Percentiles rank a stretch among this genome's conserved stretches.
Evolutionary conservation across 2,329 filamentous ascomycete genomes (phyloP).

Genomic region (Diplodia corticola): DNA sequence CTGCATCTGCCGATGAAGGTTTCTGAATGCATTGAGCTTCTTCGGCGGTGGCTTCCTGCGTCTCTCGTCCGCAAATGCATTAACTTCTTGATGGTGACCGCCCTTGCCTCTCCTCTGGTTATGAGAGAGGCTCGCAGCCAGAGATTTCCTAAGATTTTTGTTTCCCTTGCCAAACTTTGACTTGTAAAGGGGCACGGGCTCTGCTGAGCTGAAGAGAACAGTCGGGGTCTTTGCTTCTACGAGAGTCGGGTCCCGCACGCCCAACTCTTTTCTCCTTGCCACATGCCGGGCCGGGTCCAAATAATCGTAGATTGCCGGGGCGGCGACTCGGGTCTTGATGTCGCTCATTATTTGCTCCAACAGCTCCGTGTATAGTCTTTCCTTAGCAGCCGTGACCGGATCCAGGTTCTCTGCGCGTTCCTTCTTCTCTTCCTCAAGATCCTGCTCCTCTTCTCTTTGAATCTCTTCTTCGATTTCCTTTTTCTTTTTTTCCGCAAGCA

Average conservation of each 20-base stretch:
- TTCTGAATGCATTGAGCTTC: slow-evolving; percentile 66
- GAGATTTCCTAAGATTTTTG: slow-evolving; percentile 11
- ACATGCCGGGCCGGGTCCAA: slow-evolving; percentile 79
- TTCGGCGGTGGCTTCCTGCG: slow-evolving; percentile 56
- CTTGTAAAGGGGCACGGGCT: slow-evolving; percentile 9
- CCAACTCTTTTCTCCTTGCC: slow-evolving; percentile 76
- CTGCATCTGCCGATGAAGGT: slow-evolving; percentile 77
- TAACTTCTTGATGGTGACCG: slow-evolving; percentile 30
- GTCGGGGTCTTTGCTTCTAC: slow-evolving; percentile 58
- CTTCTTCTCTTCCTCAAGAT: slow-evolving; percentile 86
- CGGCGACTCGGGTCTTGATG: slow-evolving; percentile 83
- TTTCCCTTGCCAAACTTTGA: slow-evolving; percentile 10
- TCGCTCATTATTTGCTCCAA: slow-evolving; percentile 85
- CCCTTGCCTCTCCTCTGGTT: slow-evolving; percentile 13
- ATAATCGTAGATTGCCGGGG: slow-evolving; percentile 75
- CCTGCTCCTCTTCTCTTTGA: slow-evolving; percentile 73
- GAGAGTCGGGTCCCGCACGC: slow-evolving; percentile 66
- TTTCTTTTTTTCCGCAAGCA: slow-evolving; percentile 52
- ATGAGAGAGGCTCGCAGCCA: slow-evolving; percentile 7
- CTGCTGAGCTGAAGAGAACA: slow-evolving; percentile 48
- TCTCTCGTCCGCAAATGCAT: slow-evolving; percentile 59
- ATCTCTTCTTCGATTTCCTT: slow-evolving; percentile 65
- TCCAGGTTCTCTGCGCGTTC: slow-evolving; percentile 85
- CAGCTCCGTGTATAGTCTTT: slow-evolving; percentile 76
- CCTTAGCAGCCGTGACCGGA: slow-evolving; percentile 80